phyloP scores from a whole-genome alignment of 2,329 filamentous ascomycete species.

The Aspergillus arachidicola region DNA sequence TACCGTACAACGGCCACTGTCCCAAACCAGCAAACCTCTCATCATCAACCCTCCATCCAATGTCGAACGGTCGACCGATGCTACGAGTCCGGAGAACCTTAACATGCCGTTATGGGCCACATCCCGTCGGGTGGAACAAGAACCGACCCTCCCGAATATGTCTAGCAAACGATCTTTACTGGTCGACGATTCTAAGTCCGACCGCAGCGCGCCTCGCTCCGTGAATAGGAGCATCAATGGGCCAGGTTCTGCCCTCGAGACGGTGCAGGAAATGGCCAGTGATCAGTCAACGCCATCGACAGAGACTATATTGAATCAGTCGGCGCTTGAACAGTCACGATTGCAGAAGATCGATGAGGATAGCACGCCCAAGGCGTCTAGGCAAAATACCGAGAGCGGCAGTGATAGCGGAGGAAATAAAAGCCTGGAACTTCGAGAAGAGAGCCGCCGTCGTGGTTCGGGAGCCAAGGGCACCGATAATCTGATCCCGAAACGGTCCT shows the following conservation, averaged over 20 bases:
- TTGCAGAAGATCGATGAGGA: conserved; percentile 40
- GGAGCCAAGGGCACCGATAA: conserved; percentile 50
- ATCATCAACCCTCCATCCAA: conserved; percentile 59
- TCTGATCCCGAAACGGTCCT: conserved; percentile 67
- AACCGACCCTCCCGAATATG: conserved; percentile 38
- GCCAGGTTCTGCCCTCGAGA: conserved; percentile 71
- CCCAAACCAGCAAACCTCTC: conserved; percentile 67
- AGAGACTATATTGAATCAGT: conserved; percentile 44
- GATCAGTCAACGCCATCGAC: conserved; percentile 69
- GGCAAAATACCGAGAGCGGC: conserved; percentile 60
- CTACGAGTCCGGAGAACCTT: conserved; percentile 67
- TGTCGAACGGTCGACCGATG: conserved; percentile 64
- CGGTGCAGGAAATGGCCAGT: conserved; percentile 82
- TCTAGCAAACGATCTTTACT: conserved; percentile 37
- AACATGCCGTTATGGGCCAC: conserved; percentile 41
- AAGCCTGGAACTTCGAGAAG: conserved; percentile 38
- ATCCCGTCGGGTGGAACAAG: conserved; percentile 33
- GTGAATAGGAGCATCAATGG: conserved; percentile 61
- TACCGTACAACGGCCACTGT: conserved; percentile 67
- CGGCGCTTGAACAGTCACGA: conserved; percentile 38
- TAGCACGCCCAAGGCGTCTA: conserved; percentile 44
- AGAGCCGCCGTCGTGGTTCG: conserved; percentile 37
- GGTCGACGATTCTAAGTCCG: conserved; percentile 37
- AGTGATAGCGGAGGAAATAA: conserved; percentile 54
- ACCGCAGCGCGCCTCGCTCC: conserved; percentile 50